phyloP scores from a whole-genome alignment of 2,329 filamentous ascomycete species.

The Scedosporium apiospermum region DNA sequence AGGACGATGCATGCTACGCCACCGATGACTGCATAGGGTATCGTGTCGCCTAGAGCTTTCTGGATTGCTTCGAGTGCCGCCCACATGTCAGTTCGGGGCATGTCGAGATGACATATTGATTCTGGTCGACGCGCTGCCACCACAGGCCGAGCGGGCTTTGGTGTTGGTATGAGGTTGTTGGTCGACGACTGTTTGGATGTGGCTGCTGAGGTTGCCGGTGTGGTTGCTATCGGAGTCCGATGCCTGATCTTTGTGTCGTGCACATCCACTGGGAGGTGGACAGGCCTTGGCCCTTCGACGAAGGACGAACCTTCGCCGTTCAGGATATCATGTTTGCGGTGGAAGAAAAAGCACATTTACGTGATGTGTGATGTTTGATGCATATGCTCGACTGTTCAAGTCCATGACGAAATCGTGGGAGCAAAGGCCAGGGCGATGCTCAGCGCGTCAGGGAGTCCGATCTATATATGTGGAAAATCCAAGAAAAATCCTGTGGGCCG shows the following conservation, averaged over 20 bases:
- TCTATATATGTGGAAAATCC: background rate
- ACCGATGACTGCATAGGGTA: conserved; percentile 5
- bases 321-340: background rate
- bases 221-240: background rate
- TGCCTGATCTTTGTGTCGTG: background rate
- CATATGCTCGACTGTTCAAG: background rate
- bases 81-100: conserved; percentile 4
- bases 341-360: background rate
- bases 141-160: background rate
- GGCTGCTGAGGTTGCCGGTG: background rate
- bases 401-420: background rate
- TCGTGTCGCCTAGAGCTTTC: background rate
- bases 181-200: background rate
- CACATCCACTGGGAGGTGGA: background rate
- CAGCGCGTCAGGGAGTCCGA: background rate
- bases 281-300: background rate
- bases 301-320: background rate
- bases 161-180: background rate
- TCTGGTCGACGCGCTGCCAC: background rate
- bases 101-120: background rate
- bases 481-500: background rate
- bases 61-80: conserved; percentile 2
- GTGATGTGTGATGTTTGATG: background rate
- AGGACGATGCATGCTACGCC: conserved; percentile 3
- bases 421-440: background rate